A percentile compares a stretch with the other conserved stretches of the same genome.
These are phyloP conservation scores for Lachnellula subtilissima DNA, from an alignment of 2,329 filamentous ascomycete genomes.

Conservation along the genomic window DNA sequence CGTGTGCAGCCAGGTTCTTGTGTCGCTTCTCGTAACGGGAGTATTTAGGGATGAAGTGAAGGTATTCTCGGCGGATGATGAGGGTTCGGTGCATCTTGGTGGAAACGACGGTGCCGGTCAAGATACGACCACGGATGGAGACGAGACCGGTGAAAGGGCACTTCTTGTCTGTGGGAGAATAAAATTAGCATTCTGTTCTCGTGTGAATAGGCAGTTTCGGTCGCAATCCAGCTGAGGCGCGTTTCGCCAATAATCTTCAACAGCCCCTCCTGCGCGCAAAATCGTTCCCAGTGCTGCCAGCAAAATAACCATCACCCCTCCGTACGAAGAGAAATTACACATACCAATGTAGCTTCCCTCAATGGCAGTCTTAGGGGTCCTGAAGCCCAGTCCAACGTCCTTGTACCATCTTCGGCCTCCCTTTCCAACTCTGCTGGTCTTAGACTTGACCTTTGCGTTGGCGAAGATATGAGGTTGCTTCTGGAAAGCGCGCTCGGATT, in stretches of 20 bases:
- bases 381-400: conserved; percentile 98
- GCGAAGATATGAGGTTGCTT: conserved; percentile 99
- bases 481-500: conserved; percentile 99
- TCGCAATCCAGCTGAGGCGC: background rate
- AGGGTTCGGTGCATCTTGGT: conserved; percentile 99
- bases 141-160: conserved; percentile 99
- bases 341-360: conserved; percentile 98
- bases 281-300: background rate
- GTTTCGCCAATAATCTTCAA: background rate
- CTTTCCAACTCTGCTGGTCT: conserved; percentile 83
- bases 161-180: conserved; percentile 80
- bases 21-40: conserved; percentile 99
- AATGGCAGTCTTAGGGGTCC: conserved; percentile 97
- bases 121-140: conserved; percentile 99
- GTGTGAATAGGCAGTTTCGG: background rate
- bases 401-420: conserved; percentile 95
- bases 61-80: conserved; percentile 99
- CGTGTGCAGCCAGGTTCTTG: conserved; percentile 99
- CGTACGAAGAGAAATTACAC: conserved; percentile 37
- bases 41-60: conserved; percentile 99
- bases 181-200: conserved; percentile 19
- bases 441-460: conserved; percentile 89
- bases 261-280: background rate
- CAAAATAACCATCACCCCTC: too few relatives aligned
- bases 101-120: conserved; percentile 97